Conservation (phyloP, 768 basidiomycete species). For the Lanmaoa rubissima region DNA sequence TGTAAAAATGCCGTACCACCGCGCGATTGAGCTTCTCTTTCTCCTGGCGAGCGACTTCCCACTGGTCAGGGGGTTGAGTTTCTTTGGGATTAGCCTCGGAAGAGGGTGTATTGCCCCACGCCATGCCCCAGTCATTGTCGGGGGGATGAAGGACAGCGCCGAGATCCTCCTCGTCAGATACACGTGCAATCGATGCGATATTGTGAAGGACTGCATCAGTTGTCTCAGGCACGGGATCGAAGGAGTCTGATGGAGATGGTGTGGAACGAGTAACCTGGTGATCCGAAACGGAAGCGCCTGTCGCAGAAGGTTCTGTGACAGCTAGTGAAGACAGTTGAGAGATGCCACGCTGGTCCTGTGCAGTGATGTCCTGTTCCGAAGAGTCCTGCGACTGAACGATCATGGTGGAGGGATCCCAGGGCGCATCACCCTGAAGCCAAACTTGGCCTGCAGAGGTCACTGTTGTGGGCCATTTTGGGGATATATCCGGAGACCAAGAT, state of each 20-base stretch:
- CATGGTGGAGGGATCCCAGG: neutral
- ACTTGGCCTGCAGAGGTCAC: slow-evolving; percentile 29
- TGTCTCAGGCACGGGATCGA: neutral
- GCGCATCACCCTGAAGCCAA: slow-evolving; percentile 34
- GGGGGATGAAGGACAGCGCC: neutral
- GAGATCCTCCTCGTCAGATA: neutral
- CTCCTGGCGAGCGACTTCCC: slow-evolving; percentile 59
- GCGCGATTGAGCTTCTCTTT: slow-evolving; percentile 59
- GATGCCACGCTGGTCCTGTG: neutral
- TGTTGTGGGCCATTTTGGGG: slow-evolving; percentile 6
- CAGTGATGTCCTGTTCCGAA: neutral
- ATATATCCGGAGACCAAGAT: neutral
- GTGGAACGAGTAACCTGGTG: neutral
- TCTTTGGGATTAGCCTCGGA: slow-evolving; percentile 24
- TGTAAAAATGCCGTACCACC: slow-evolving; percentile 50
- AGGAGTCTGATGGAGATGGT: neutral
- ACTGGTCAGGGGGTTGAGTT: slow-evolving; percentile 48
- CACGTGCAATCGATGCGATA: slow-evolving; percentile 38
- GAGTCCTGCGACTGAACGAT: neutral
- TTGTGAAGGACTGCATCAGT: slow-evolving; percentile 30
- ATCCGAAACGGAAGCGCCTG: neutral
- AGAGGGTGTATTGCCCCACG: slow-evolving; percentile 36
- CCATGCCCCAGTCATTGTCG: slow-evolving; percentile 37
- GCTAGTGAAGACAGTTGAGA: neutral
- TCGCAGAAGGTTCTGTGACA: neutral